Conservation (phyloP, 495 filamentous ascomycete genomes). For the Diplogelasinospora grovesii region DNA sequence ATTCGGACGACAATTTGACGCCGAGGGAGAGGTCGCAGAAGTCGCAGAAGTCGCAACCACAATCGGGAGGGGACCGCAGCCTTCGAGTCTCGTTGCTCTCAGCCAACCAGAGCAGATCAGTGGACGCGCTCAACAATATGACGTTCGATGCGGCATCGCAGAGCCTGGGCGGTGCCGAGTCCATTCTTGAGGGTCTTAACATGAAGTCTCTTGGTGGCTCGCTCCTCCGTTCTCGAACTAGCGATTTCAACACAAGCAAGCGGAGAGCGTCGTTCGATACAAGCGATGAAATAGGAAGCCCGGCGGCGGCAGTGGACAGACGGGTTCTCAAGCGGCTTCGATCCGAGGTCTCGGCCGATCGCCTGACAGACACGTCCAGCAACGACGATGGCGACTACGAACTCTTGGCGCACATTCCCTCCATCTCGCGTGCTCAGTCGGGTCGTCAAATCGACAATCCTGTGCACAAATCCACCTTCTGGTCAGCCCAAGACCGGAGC, state of each 20-base stretch:
- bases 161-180: constrained; percentile 38
- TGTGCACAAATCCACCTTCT: constrained; percentile 43
- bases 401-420: constrained; percentile 32
- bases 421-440: constrained; percentile 24
- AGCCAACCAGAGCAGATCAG: constrained; percentile 19
- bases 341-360: constrained; percentile 23
- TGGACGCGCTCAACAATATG: constrained; percentile 31
- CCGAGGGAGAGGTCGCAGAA: constrained; percentile 25
- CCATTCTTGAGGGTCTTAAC: constrained; percentile 35
- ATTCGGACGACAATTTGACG: constrained; percentile 30
- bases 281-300: constrained; percentile 28
- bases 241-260: constrained; percentile 37
- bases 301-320: constrained; percentile 14
- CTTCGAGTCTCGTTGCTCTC: constrained; percentile 12
- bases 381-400: constrained; percentile 28
- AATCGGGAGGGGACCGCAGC: constrained; percentile 1
- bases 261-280: constrained; percentile 34
- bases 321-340: constrained; percentile 42
- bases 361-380: constrained; percentile 3
- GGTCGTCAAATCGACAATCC: constrained; percentile 44
- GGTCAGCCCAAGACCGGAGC: constrained; percentile 39
- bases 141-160: constrained; percentile 32
- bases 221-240: constrained; percentile 12
- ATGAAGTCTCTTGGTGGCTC: constrained; percentile 32
- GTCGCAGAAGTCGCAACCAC: constrained; percentile 10